Conservation (phyloP, 345 rosid genomes). For the Eucalyptus erythrocorys region DNA sequence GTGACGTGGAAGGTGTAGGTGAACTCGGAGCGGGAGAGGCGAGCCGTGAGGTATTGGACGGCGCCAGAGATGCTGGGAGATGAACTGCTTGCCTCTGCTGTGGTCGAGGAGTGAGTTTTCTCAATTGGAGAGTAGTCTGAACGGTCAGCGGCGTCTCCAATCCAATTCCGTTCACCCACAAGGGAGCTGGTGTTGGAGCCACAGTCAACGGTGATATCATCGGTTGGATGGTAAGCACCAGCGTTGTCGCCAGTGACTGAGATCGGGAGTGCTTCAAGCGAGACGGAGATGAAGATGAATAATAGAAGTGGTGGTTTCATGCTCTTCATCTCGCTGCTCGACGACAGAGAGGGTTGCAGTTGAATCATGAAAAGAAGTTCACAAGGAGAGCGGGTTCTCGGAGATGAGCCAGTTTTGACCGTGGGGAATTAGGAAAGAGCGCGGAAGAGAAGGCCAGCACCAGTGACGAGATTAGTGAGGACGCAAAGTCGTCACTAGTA, state of each 20-base stretch:
- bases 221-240: background rate
- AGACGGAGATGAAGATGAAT: background rate
- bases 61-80: accelerated
- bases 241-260: background rate
- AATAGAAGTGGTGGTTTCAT: background rate
- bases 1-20: constrained; percentile 10
- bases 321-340: background rate
- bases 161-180: background rate
- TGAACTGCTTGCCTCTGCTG: background rate
- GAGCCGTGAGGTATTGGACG: constrained; percentile 7
- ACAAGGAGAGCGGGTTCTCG: background rate
- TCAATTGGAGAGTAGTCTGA: background rate
- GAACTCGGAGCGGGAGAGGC: constrained; percentile 2
- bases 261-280: background rate
- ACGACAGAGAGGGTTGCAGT: background rate
- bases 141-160: background rate
- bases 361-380: background rate
- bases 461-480: background rate
- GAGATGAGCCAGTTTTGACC: background rate
- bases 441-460: background rate
- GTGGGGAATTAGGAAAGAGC: background rate
- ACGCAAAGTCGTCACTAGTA: background rate
- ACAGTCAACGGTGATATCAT: background rate
- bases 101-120: background rate
- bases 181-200: background rate